These are phyloP conservation scores for Pueraria montana DNA, from an alignment of 306 rosid species.

Conservation along the genomic window DNA sequence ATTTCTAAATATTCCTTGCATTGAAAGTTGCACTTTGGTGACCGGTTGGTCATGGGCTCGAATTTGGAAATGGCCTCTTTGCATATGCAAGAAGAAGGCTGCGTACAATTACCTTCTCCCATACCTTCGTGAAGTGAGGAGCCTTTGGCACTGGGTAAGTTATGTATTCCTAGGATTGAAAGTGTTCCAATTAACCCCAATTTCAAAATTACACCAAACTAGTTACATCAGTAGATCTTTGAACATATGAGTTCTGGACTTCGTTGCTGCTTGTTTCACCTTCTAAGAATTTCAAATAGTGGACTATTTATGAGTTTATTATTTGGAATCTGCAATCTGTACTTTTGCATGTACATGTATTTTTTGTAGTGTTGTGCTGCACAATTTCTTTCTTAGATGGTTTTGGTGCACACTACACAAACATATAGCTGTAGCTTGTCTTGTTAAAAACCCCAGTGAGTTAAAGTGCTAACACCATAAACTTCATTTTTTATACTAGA, in stretches of 20 bases:
- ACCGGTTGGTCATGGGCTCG: too few species aligned
- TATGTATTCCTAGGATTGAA: too few species aligned
- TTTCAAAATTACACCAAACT: not conserved
- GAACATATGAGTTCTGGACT: not conserved
- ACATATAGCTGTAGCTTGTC: not conserved
- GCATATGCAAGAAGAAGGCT: too few species aligned
- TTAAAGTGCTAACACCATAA: not conserved
- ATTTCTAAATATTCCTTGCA: not conserved
- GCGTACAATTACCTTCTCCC: too few species aligned
- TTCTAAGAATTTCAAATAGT: not conserved
- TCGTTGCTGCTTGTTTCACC: not conserved
- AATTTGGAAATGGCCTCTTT: too few species aligned
- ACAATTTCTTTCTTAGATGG: conserved; percentile 19
- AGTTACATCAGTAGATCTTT: not conserved
- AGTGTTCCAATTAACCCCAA: not conserved
- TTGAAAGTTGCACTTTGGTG: not conserved
- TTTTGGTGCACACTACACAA: conserved; percentile 4
- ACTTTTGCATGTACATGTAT: not conserved
- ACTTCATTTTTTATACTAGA: not conserved
- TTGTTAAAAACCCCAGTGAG: not conserved
- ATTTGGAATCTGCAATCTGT: not conserved
- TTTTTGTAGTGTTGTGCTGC: not conserved
- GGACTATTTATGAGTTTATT: not conserved
- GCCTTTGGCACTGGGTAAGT: too few species aligned
- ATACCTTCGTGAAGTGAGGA: too few species aligned